phyloP scores from a whole-genome alignment of 2,329 filamentous ascomycete genomes.

The Cladosporium sp. region DNA sequence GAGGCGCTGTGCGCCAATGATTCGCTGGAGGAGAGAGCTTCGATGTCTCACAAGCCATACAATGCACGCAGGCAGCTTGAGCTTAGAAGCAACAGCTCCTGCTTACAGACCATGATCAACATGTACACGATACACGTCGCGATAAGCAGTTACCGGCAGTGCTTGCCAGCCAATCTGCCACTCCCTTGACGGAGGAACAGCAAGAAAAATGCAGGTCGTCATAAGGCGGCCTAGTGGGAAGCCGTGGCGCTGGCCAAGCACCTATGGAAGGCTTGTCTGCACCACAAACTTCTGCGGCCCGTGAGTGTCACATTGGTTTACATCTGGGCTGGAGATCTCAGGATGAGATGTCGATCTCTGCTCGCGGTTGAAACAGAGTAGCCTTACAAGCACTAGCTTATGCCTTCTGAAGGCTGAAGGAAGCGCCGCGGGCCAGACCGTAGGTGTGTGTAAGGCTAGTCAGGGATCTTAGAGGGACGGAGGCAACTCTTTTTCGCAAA shows the following conservation, averaged over 20 bases:
- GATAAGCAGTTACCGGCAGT: background rate
- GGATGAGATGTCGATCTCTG: background rate
- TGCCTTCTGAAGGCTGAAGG: background rate
- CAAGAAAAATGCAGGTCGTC: conserved; percentile 6
- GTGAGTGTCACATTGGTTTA: background rate
- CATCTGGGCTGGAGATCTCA: background rate
- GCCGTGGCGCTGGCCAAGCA: background rate
- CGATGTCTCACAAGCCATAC: conserved; percentile 1
- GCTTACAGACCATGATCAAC: conserved; percentile 2
- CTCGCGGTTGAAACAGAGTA: background rate
- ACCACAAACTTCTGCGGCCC: background rate
- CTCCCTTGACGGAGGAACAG: background rate
- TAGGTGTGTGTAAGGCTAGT: background rate
- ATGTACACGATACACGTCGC: background rate
- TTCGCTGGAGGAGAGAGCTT: background rate
- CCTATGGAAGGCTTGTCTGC: conserved; percentile 3
- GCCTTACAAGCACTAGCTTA: conserved; percentile 6
- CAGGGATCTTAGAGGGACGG: background rate
- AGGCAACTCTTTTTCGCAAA: background rate
- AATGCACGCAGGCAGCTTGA: background rate
- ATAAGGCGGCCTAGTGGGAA: background rate
- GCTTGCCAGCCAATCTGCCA: background rate
- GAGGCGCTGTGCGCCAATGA: background rate
- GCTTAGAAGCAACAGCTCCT: conserved; percentile 8
- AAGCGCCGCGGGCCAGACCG: background rate